Evolutionary conservation across 2,329 filamentous ascomycete genomes (phyloP).

Genomic region (Clarireedia paspali): DNA sequence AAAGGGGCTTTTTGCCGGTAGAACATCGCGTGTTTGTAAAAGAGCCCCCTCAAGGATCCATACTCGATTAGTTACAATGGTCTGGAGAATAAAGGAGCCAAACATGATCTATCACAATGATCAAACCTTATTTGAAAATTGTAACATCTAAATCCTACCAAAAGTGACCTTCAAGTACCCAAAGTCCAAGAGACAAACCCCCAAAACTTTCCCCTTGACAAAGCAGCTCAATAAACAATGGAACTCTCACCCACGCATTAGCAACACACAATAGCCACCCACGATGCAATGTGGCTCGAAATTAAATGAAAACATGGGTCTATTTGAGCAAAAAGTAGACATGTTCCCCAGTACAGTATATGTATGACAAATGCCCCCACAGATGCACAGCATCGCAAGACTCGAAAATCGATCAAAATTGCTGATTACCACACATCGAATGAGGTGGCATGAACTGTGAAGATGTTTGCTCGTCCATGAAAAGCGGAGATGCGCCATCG

Average conservation of each 20-base stretch:
- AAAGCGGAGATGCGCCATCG: constrained; percentile 21
- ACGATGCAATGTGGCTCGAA: background rate
- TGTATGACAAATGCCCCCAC: background rate
- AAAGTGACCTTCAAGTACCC: too few species aligned
- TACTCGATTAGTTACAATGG: background rate
- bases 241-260: background rate
- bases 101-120: background rate
- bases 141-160: too few species aligned
- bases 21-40: background rate
- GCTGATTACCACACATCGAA: constrained; percentile 8
- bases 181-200: too few species aligned
- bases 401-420: background rate
- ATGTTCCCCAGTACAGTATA: constrained; percentile 1
- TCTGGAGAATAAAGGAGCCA: background rate
- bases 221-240: background rate
- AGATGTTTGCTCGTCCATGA: constrained; percentile 15
- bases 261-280: background rate
- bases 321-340: background rate
- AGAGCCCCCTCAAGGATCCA: background rate
- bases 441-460: constrained; percentile 11
- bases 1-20: background rate
- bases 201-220: too few species aligned
- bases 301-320: background rate
- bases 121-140: too few species aligned
- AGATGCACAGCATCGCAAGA: background rate